A percentile compares a stretch with the other conserved stretches of the same genome.
These are phyloP conservation scores for Austroboletus novae-zelandiae DNA, from an alignment of 1,284 basidiomycete genomes.

Conservation along the genomic window DNA sequence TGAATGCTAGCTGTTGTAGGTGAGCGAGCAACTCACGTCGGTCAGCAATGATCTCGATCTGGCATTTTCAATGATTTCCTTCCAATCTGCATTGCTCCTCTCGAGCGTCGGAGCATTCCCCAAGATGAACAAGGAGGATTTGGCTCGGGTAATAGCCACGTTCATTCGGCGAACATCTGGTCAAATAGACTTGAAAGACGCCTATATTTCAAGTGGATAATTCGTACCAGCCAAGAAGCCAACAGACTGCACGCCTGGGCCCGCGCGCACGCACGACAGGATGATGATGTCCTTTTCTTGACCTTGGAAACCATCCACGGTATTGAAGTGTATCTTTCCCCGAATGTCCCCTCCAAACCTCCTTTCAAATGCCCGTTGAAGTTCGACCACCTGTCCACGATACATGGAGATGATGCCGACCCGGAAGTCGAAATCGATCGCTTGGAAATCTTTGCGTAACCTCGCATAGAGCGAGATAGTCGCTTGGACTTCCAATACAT, in stretches of 20 bases:
- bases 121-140: constrained; percentile 91
- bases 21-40: constrained; percentile 44
- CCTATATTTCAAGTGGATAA: constrained; percentile 1
- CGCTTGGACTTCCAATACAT: constrained; percentile 73
- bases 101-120: constrained; percentile 88
- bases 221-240: constrained; percentile 83
- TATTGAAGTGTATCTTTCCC: constrained; percentile 88
- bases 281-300: constrained; percentile 98
- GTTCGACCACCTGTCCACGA: constrained; percentile 82
- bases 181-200: constrained; percentile 7
- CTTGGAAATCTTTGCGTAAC: constrained; percentile 65
- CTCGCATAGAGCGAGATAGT: constrained; percentile 81
- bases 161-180: constrained; percentile 90
- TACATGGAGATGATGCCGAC: constrained; percentile 97
- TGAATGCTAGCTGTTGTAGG: constrained; percentile 9
- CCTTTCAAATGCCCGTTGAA: constrained; percentile 69
- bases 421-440: constrained; percentile 68
- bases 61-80: constrained; percentile 76
- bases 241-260: constrained; percentile 75
- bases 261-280: constrained; percentile 89
- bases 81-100: constrained; percentile 82
- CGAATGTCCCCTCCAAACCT: constrained; percentile 76
- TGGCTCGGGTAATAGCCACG: constrained; percentile 94
- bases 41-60: constrained; percentile 50
- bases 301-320: constrained; percentile 97